Conservation (phyloP, 2,329 filamentous ascomycete species). For the Corinectria fuckeliana region DNA sequence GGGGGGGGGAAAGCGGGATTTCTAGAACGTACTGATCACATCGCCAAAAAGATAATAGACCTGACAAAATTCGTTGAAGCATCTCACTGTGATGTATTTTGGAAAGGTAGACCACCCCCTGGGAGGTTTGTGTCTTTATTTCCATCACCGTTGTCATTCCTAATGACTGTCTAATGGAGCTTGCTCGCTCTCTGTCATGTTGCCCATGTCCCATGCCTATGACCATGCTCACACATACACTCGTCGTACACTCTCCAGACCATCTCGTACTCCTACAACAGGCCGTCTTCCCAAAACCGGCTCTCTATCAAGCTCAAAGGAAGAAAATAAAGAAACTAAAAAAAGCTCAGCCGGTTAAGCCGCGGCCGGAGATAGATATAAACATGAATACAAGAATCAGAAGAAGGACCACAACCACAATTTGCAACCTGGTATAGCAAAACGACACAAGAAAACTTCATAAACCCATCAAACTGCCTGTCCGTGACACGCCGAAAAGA, state of each 20-base stretch:
- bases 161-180: constrained; percentile 32
- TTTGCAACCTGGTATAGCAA: not conserved
- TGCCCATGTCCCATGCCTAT: constrained; percentile 13
- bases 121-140: constrained; percentile 16
- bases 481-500: constrained; percentile 10
- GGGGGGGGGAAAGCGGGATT: not conserved
- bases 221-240: constrained; percentile 24
- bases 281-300: constrained; percentile 25
- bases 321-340: too few relatives aligned
- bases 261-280: constrained; percentile 22
- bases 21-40: constrained; percentile 13
- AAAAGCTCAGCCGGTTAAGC: constrained; percentile 1
- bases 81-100: constrained; percentile 1
- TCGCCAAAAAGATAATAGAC: constrained; percentile 3
- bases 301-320: constrained; percentile 3
- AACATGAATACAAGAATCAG: constrained; percentile 17
- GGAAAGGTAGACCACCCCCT: constrained; percentile 17
- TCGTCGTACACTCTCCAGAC: constrained; percentile 25
- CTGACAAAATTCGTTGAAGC: not conserved
- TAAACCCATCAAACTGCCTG: not conserved
- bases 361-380: constrained; percentile 5
- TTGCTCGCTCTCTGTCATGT: constrained; percentile 1
- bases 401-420: constrained; percentile 2
- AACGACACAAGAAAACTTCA: constrained; percentile 1
- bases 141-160: constrained; percentile 11